A percentile compares a stretch with the other conserved stretches of the same genome.
phyloP scores from a whole-genome alignment of 179 eudicot genomes.

The Beta corolliflora region DNA sequence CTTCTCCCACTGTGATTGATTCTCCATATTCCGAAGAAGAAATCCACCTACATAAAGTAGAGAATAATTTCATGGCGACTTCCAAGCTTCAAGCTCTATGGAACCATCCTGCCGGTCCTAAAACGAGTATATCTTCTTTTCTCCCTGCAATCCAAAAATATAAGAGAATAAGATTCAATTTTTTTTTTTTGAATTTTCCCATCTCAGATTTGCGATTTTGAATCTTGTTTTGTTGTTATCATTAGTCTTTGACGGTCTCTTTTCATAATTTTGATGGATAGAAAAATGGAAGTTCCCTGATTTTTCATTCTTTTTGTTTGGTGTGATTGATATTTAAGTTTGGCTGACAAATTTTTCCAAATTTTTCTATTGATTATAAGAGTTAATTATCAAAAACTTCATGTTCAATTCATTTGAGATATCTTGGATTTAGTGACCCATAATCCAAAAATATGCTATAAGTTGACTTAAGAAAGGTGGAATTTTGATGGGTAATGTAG shows the following conservation, averaged over 20 bases:
- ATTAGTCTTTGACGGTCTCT: neutral
- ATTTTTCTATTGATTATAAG: neutral
- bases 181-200: neutral
- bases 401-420: neutral
- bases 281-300: neutral
- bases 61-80: too few species aligned
- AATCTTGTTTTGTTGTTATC: neutral
- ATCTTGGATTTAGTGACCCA: neutral
- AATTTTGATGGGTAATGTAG: neutral
- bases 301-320: neutral
- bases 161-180: neutral
- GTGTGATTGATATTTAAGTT: neutral
- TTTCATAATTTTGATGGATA: neutral
- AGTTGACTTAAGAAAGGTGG: neutral
- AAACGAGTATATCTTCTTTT: constrained; percentile 2
- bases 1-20: neutral
- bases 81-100: constrained; percentile 21
- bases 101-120: constrained; percentile 24
- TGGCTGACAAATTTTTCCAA: neutral
- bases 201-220: neutral
- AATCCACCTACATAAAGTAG: too few species aligned
- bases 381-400: neutral
- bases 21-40: neutral
- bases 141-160: neutral
- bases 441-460: too few species aligned